Evolutionary conservation across 176 grass and related monocot species (phyloP).

Genomic region (Canna indica): DNA sequence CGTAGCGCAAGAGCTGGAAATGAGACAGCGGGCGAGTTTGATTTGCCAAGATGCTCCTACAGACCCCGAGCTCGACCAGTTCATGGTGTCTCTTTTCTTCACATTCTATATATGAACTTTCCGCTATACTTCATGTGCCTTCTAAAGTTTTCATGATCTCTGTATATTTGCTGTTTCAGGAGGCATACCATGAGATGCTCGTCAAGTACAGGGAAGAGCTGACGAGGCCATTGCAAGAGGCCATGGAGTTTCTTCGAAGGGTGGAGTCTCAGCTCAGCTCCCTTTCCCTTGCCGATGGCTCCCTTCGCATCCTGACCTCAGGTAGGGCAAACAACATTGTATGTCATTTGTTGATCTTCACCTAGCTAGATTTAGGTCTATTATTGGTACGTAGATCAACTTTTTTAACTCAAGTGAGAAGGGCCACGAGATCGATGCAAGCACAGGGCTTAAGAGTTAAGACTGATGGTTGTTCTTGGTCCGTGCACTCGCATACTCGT

Average conservation of each 20-base stretch:
- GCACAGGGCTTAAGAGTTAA: neutral
- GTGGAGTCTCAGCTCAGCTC: conserved; percentile 88
- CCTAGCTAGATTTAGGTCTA: too few relatives aligned
- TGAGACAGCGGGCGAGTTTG: conserved; percentile 51
- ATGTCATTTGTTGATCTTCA: too few relatives aligned
- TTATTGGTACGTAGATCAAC: too few relatives aligned
- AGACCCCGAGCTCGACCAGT: conserved; percentile 94
- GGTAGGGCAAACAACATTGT: conserved; percentile 28
- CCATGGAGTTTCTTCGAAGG: conserved; percentile 81
- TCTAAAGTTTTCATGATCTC: neutral
- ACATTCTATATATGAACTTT: neutral
- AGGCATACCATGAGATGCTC: conserved; percentile 98
- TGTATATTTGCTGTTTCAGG: conserved; percentile 24
- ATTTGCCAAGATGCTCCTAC: conserved; percentile 39
- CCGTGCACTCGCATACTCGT: conserved; percentile 34
- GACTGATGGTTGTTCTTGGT: conserved; percentile 15
- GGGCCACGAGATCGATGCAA: conserved; percentile 25
- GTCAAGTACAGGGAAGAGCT: conserved; percentile 96
- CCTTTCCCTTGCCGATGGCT: conserved; percentile 76
- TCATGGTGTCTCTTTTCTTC: conserved; percentile 49
- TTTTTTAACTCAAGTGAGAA: conserved; percentile 23
- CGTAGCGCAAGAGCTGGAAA: conserved; percentile 64
- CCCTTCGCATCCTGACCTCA: conserved; percentile 66
- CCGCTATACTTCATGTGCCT: neutral
- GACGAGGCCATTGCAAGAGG: conserved; percentile 81